Base-by-base conservation (phyloP, 2,329 filamentous ascomycete genomes). In the Grosmannia clavigera region DNA sequence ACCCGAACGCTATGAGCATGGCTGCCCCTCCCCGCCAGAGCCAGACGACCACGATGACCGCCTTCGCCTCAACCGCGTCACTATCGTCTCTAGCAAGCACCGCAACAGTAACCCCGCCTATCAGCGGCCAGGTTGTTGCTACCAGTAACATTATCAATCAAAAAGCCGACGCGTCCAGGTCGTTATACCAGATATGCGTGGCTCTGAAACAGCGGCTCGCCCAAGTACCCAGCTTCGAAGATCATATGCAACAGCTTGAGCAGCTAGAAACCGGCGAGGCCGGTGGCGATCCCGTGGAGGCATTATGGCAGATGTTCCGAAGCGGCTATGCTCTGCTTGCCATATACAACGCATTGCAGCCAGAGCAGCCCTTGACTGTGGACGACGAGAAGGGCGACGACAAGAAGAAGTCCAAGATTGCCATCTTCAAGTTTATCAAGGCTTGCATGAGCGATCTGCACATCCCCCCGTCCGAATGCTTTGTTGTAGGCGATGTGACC, bases 141-240 rank as follows among this genome's bases (percentile, higher is more conserved):
- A 90, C 88, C 62, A 82, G 88, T 72, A 96, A 96, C 73, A 95
- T 99, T 72, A 96, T 99, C 79, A 99, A 99, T 75, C 89, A 92
- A 73, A 88, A 90, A 71, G 94, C 92, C 71, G 92, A 96, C 71
- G 92, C 94, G 65, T 90, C 89, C 60, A 82, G 87, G 62, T 96
- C 92, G 12, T 83, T 99, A 29, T 99, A 96, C 73, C 92, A 97
- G 73, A 96, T 95, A 72, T 97, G 94, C 72, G 81, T 95, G 66
- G 85, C 86, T 59, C 78, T 97, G 63, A 90, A 89, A 70, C 85
- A 87, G 74, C 85, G 94, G 64, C 78, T 99, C 63, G 81, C 85
- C 60, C 86, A 87, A 65, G 91, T 97, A 10, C 91, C 91, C 4
- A 87, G 83, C 61, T 96, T 97, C 70, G 85, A 90, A 64, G 77